phyloP scores from a whole-genome alignment of 2,329 filamentous ascomycete species.

The Trichoderma hamatum region DNA sequence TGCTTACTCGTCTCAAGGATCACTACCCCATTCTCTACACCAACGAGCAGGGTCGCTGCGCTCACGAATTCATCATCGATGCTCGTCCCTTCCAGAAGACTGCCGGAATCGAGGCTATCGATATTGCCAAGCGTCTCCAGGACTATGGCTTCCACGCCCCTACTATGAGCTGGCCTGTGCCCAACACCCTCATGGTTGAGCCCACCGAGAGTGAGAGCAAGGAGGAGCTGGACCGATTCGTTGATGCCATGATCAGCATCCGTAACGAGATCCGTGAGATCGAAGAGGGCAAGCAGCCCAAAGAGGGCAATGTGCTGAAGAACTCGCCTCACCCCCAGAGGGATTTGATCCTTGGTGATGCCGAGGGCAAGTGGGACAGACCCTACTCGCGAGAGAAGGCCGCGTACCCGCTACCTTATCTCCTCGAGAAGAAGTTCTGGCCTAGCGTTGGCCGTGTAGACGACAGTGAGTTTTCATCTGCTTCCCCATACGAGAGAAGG shows the following conservation, averaged over 20 bases:
- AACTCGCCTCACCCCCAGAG: conserved; percentile 84
- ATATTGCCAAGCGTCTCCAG: conserved; percentile 94
- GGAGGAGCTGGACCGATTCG: conserved; percentile 90
- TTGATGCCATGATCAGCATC: conserved; percentile 85
- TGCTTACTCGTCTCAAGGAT: conserved; percentile 80
- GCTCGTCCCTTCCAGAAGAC: conserved; percentile 81
- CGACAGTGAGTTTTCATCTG: conserved; percentile 66
- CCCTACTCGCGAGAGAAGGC: conserved; percentile 80
- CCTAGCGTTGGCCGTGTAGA: conserved; percentile 83
- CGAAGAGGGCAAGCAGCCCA: conserved; percentile 76
- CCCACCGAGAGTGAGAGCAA: conserved; percentile 93
- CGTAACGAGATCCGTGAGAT: conserved; percentile 81
- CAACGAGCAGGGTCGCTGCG: conserved; percentile 83
- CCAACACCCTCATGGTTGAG: conserved; percentile 97
- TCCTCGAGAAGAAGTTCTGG: conserved; percentile 98
- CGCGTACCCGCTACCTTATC: conserved; percentile 79
- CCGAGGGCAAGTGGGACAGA: conserved; percentile 71
- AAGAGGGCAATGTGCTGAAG: conserved; percentile 81
- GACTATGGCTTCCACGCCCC: conserved; percentile 98
- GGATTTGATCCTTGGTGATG: conserved; percentile 68
- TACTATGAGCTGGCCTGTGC: conserved; percentile 95
- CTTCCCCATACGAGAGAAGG: conserved; percentile 14
- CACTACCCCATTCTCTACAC: conserved; percentile 95
- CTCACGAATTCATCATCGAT: conserved; percentile 97
- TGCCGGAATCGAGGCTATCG: conserved; percentile 85